Percentiles rank a stretch among this genome's conserved stretches.
phyloP scores from a whole-genome alignment of 495 filamentous ascomycete genomes.

The Elasticomyces elasticus region DNA sequence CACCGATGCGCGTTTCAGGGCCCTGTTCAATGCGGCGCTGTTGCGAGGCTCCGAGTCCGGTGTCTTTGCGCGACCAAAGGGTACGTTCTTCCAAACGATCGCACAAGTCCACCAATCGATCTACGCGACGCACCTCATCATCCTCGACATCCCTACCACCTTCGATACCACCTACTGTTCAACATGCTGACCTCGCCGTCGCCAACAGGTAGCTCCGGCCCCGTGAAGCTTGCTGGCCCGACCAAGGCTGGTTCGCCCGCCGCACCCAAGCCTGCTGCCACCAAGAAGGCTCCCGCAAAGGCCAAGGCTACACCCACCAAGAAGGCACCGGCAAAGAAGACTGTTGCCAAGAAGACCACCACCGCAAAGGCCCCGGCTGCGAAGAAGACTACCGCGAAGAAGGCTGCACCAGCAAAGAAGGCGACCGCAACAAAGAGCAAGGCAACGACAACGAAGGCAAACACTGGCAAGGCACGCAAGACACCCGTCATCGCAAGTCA shows the following conservation, averaged over 20 bases:
- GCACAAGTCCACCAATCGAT: not conserved
- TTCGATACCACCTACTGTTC: too few species aligned
- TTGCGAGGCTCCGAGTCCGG: slow-evolving; percentile 81
- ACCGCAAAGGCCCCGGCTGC: slow-evolving; percentile 38
- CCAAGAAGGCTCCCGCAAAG: slow-evolving; percentile 21
- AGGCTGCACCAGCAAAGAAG: slow-evolving; percentile 40
- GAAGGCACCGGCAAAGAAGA: slow-evolving; percentile 35
- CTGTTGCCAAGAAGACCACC: slow-evolving; percentile 32
- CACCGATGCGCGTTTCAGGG: slow-evolving; percentile 66
- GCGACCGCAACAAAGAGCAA: slow-evolving; percentile 40
- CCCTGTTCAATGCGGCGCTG: slow-evolving; percentile 88
- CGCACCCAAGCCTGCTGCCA: slow-evolving; percentile 20
- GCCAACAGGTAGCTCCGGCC: slow-evolving; percentile 68
- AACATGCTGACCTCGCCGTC: slow-evolving; percentile 34
- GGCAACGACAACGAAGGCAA: slow-evolving; percentile 40
- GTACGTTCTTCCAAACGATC: slow-evolving; percentile 44
- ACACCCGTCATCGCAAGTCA: slow-evolving; percentile 31
- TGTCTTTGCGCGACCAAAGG: slow-evolving; percentile 88
- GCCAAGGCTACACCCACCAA: slow-evolving; percentile 4
- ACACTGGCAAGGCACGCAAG: slow-evolving; percentile 35
- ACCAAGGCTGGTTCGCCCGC: slow-evolving; percentile 21
- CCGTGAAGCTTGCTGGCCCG: slow-evolving; percentile 96
- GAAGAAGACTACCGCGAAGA: slow-evolving; percentile 48
- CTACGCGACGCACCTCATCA: not conserved
- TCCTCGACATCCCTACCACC: not conserved